These are phyloP conservation scores for Scheffersomyces stipitis DNA, from an alignment of 805 yeast species.

Conservation along the genomic window DNA sequence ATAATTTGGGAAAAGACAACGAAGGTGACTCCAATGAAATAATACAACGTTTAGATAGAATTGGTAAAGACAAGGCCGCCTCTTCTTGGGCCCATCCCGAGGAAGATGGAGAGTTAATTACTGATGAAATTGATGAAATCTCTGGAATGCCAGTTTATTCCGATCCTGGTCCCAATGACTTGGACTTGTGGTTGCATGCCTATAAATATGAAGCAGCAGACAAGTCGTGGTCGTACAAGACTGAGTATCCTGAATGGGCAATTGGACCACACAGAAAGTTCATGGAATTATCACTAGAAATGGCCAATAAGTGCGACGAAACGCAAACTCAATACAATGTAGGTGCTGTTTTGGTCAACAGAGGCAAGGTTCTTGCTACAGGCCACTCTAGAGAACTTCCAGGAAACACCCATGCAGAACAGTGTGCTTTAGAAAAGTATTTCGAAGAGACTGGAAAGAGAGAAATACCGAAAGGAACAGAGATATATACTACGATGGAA, in stretches of 20 bases:
- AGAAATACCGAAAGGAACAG: constrained; percentile 70
- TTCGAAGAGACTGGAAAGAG: constrained; percentile 33
- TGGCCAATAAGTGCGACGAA: constrained; percentile 79
- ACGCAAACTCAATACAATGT: constrained; percentile 88
- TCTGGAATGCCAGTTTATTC: constrained; percentile 74
- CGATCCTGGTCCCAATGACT: constrained; percentile 87
- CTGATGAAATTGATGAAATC: constrained; percentile 56
- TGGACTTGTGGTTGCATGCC: constrained; percentile 91
- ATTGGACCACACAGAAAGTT: constrained; percentile 51
- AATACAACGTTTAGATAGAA: constrained; percentile 48
- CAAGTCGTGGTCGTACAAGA: constrained; percentile 68
- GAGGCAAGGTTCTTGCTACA: constrained; percentile 62
- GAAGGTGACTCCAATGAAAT: constrained; percentile 50
- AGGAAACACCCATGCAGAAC: constrained; percentile 98
- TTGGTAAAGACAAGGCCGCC: constrained; percentile 72
- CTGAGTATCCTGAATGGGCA: constrained; percentile 86
- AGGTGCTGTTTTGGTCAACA: constrained; percentile 78
- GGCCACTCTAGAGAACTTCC: constrained; percentile 90
- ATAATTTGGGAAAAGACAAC: constrained; percentile 61
- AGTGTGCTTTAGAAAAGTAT: constrained; percentile 84
- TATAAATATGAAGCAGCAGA: constrained; percentile 65
- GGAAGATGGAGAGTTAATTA: constrained; percentile 61
- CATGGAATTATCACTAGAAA: constrained; percentile 75
- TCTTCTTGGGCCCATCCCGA: constrained; percentile 65
- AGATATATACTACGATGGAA: constrained; percentile 94